These are phyloP conservation scores for Cordyceps cicadae DNA, from an alignment of 2,329 filamentous ascomycete species.

Conservation along the genomic window DNA sequence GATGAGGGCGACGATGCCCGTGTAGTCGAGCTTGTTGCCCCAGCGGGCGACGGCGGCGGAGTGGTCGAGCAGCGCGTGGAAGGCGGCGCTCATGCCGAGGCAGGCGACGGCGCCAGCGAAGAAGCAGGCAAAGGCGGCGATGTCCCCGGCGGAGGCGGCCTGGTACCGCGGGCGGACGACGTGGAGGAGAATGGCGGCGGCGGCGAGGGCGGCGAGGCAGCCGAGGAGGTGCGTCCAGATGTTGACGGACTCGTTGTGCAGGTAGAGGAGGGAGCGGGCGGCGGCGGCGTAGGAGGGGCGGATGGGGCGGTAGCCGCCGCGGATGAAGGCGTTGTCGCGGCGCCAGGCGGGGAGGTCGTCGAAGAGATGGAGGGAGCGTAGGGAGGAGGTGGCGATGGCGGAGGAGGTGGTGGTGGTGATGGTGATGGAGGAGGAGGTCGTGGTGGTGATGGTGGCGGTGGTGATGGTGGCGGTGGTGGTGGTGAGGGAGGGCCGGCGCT, in stretches of 20 bases:
- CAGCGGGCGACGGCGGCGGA: conserved; percentile 67
- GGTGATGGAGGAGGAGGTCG: conserved; percentile 25
- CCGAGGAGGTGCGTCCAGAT: conserved; percentile 60
- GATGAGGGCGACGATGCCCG: conserved; percentile 86
- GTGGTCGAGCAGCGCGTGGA: conserved; percentile 80
- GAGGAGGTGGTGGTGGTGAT: conserved; percentile 25
- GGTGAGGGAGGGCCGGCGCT: conserved; percentile 19
- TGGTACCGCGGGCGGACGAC: conserved; percentile 58
- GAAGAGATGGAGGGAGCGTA: conserved; percentile 40
- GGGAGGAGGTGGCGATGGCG: conserved; percentile 26
- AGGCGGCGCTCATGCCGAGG: conserved; percentile 75
- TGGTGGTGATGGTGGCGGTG: conserved; percentile 19
- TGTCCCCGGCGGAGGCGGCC: conserved; percentile 52
- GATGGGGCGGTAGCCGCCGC: conserved; percentile 43
- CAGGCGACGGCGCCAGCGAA: conserved; percentile 66
- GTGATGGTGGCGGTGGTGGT: conserved; percentile 18
- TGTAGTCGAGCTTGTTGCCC: conserved; percentile 91
- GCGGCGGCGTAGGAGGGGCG: conserved; percentile 40
- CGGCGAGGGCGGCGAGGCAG: conserved; percentile 47
- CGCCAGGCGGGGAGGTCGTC: conserved; percentile 52
- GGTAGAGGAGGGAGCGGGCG: conserved; percentile 39
- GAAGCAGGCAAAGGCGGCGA: conserved; percentile 70
- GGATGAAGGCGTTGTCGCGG: conserved; percentile 51
- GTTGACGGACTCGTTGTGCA: conserved; percentile 57
- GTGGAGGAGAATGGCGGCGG: conserved; percentile 45